These are phyloP conservation scores for Cercospora beticola DNA, from an alignment of 2,329 filamentous ascomycete genomes.

Conservation along the genomic window DNA sequence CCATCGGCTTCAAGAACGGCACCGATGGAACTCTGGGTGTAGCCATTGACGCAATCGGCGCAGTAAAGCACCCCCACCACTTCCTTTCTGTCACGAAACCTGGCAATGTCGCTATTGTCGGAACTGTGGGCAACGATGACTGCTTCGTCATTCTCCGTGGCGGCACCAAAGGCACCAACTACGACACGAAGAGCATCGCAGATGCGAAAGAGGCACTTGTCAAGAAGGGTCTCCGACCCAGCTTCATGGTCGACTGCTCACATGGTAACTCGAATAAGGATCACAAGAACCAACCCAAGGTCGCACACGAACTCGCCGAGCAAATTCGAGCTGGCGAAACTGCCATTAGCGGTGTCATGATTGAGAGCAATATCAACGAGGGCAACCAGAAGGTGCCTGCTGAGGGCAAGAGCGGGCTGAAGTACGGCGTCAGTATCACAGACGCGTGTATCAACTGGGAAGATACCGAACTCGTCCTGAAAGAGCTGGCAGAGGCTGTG, in stretches of 20 bases:
- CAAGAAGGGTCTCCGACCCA: constrained; percentile 67
- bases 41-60: constrained; percentile 92
- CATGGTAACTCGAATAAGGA: constrained; percentile 86
- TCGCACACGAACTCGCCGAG: constrained; percentile 75
- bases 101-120: constrained; percentile 89
- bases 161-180: constrained; percentile 92
- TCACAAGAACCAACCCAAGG: constrained; percentile 96
- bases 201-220: constrained; percentile 77
- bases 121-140: constrained; percentile 91
- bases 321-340: constrained; percentile 84
- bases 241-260: constrained; percentile 97
- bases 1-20: constrained; percentile 98
- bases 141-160: constrained; percentile 95
- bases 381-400: constrained; percentile 87
- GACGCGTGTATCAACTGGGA: constrained; percentile 97
- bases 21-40: constrained; percentile 88
- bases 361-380: constrained; percentile 95
- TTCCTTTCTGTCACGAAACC: constrained; percentile 98
- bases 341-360: constrained; percentile 96
- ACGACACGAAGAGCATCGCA: constrained; percentile 78
- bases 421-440: constrained; percentile 95
- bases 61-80: constrained; percentile 88
- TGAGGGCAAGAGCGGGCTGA: constrained; percentile 78
- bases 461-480: constrained; percentile 77
- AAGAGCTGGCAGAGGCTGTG: constrained; percentile 75